phyloP scores from a whole-genome alignment of 2,329 filamentous ascomycete species.

The Colletotrichum abscissum region DNA sequence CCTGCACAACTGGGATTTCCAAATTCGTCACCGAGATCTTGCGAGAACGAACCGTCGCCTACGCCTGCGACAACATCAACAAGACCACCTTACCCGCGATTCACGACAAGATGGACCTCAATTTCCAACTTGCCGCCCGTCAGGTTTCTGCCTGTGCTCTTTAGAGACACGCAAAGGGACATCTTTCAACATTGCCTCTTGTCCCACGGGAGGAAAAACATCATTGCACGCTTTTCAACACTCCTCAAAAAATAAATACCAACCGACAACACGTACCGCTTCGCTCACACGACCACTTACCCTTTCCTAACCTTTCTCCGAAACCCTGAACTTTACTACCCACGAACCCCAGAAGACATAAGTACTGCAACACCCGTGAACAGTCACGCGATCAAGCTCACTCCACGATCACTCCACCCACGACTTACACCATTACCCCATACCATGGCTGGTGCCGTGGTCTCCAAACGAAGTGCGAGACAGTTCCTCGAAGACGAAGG shows the following conservation, averaged over 20 bases:
- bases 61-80: background rate
- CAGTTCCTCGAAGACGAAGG: conserved; percentile 32
- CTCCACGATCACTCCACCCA: background rate
- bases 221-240: conserved; percentile 14
- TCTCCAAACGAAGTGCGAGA: conserved; percentile 36
- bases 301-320: conserved; percentile 8
- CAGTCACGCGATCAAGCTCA: conserved; percentile 25
- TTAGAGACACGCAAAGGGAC: conserved; percentile 29
- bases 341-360: background rate
- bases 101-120: conserved; percentile 37
- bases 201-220: conserved; percentile 16
- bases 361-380: background rate
- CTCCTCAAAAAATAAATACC: background rate
- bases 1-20: background rate
- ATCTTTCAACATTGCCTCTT: conserved; percentile 27
- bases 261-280: background rate
- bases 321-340: background rate
- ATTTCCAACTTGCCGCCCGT: conserved; percentile 36
- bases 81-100: background rate
- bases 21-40: conserved; percentile 27
- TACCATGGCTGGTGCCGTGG: conserved; percentile 30
- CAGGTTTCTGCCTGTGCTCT: conserved; percentile 32
- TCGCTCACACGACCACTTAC: conserved; percentile 35
- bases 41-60: conserved; percentile 9
- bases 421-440: background rate